Conservation (phyloP, 805 yeast genomes). For the Pichia nakasei region DNA sequence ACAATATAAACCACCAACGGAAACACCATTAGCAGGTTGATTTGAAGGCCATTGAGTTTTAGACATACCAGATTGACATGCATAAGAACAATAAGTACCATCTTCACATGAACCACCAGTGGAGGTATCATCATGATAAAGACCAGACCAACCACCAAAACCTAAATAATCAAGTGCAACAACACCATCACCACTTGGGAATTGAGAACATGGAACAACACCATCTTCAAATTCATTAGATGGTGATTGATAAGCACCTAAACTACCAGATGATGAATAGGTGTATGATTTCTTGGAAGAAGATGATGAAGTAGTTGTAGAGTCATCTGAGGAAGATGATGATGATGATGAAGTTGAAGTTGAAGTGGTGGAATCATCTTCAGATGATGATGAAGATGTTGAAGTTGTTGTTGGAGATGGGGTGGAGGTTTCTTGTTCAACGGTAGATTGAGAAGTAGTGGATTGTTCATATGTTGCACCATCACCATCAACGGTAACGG, state of each 20-base stretch:
- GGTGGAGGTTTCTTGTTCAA: constrained; percentile 18
- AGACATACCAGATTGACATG: constrained; percentile 98
- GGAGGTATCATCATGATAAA: constrained; percentile 38
- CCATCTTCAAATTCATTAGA: constrained; percentile 64
- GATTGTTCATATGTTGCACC: constrained; percentile 36
- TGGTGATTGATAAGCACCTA: constrained; percentile 50
- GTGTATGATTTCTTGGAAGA: constrained; percentile 28
- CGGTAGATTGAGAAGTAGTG: constrained; percentile 8
- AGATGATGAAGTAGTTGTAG: constrained; percentile 21
- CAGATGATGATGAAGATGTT: constrained; percentile 18
- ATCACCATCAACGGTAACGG: constrained; percentile 43
- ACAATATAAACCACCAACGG: constrained; percentile 91
- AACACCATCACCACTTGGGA: constrained; percentile 83
- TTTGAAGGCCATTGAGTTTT: constrained; percentile 93
- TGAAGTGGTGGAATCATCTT: constrained; percentile 23
- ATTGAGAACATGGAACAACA: constrained; percentile 49
- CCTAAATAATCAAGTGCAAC: constrained; percentile 62
- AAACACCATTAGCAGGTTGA: constrained; percentile 84
- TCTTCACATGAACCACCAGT: constrained; percentile 63
- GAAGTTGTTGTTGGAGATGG: constrained; percentile 24
- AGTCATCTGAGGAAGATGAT: constrained; percentile 23
- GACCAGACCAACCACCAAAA: constrained; percentile 60
- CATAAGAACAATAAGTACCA: constrained; percentile 93
- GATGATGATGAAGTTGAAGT: constrained; percentile 27
- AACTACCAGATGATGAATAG: constrained; percentile 44